A percentile compares a stretch with the other conserved stretches of the same genome.
Conservation (phyloP, 192 early-diverging fungal species). For the Backusella luteola region DNA sequence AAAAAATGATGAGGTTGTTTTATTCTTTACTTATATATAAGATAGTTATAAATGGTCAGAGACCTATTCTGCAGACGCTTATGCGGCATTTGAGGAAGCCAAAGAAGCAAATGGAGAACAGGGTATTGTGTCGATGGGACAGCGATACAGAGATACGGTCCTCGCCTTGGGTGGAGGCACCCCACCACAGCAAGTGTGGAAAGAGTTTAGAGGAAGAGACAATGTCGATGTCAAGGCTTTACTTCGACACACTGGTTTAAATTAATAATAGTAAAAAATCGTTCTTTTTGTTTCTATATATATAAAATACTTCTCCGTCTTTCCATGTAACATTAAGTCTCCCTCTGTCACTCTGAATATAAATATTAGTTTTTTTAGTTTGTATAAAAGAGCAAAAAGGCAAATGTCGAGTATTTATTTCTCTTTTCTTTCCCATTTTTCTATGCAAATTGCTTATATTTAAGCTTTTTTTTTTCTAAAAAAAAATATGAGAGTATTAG, state of each 20-base stretch:
- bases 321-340: not conserved
- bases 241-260: constrained; percentile 51
- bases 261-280: not conserved
- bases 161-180: constrained; percentile 59
- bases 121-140: constrained; percentile 32
- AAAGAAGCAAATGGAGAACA: not conserved
- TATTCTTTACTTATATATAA: too few relatives aligned
- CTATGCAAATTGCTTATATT: too few relatives aligned
- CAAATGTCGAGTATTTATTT: constrained; percentile 11
- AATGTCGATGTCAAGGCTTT: constrained; percentile 51
- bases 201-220: constrained; percentile 49
- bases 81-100: constrained; percentile 57
- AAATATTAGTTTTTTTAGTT: too few relatives aligned
- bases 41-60: constrained; percentile 59
- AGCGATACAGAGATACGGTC: constrained; percentile 55
- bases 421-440: constrained; percentile 52
- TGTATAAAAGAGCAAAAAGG: too few relatives aligned
- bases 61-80: constrained; percentile 61
- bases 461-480: too few relatives aligned
- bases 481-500: too few relatives aligned
- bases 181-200: constrained; percentile 51
- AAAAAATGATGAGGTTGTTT: not conserved
- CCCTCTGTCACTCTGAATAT: too few relatives aligned
- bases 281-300: not conserved
- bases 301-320: not conserved